phyloP scores from a whole-genome alignment of 163 green algal species.

The Chloromonas sp. region DNA sequence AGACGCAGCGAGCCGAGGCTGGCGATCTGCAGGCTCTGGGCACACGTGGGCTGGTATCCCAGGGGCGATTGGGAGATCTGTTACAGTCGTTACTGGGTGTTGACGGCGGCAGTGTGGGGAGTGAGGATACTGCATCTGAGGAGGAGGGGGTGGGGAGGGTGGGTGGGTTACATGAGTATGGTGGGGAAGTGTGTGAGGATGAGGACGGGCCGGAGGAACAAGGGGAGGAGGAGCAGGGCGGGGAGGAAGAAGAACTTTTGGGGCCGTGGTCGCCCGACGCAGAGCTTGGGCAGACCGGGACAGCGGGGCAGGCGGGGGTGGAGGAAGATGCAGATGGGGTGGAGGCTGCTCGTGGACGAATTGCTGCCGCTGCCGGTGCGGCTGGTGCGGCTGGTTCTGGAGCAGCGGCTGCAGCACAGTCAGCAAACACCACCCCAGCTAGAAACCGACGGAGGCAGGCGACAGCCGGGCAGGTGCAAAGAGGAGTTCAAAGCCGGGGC shows the following conservation, averaged over 20 bases:
- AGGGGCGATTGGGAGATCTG: too few relatives aligned
- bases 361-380: background rate
- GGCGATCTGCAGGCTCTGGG: background rate
- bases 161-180: background rate
- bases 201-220: background rate
- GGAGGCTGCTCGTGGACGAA: background rate
- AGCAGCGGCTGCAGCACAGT: background rate
- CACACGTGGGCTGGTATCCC: background rate
- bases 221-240: background rate
- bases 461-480: background rate
- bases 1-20: background rate
- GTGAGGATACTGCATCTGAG: too few relatives aligned
- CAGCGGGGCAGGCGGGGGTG: background rate
- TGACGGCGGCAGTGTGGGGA: too few relatives aligned
- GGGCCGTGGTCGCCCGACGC: too few relatives aligned
- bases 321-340: background rate
- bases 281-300: too few relatives aligned
- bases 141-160: background rate
- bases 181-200: background rate
- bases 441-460: background rate
- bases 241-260: background rate
- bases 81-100: too few relatives aligned
- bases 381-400: background rate
- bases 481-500: background rate
- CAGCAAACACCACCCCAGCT: background rate